These are phyloP conservation scores for Trichosporon sp. DNA, from an alignment of 1,284 basidiomycete species.

Conservation along the genomic window DNA sequence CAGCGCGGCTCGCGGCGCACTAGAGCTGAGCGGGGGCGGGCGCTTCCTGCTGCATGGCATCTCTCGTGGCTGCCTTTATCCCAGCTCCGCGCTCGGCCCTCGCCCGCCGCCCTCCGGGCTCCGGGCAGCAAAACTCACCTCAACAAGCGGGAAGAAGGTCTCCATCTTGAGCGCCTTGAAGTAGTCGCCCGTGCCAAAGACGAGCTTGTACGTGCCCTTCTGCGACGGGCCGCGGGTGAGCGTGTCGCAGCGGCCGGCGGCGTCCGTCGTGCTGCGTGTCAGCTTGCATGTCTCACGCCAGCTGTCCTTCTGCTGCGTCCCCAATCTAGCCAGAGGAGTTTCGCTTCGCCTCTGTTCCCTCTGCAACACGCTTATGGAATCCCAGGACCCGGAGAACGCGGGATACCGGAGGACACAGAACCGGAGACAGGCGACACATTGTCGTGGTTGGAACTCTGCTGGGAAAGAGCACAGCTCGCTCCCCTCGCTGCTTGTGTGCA, in stretches of 20 bases:
- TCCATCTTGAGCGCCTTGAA: conserved; percentile 62
- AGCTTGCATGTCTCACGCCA: background rate
- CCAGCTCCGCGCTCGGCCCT: background rate
- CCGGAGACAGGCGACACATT: too few relatives aligned
- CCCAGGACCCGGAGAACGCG: too few relatives aligned
- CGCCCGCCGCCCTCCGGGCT: background rate
- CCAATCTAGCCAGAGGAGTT: too few relatives aligned
- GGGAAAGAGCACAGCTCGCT: too few relatives aligned
- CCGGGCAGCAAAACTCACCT: conserved; percentile 24
- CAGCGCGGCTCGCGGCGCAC: background rate
- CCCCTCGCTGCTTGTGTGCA: background rate
- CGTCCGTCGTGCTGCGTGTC: conserved; percentile 63
- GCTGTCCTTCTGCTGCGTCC: too few relatives aligned
- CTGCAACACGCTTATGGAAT: too few relatives aligned
- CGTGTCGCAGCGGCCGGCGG: conserved; percentile 72
- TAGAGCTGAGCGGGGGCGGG: background rate
- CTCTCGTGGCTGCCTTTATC: background rate
- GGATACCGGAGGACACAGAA: too few relatives aligned
- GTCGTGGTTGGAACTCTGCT: too few relatives aligned
- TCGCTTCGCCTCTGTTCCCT: too few relatives aligned
- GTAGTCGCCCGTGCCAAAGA: conserved; percentile 77
- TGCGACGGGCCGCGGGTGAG: conserved; percentile 57
- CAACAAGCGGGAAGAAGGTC: conserved; percentile 73
- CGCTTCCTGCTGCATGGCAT: background rate
- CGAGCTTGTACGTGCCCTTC: conserved; percentile 73